Percentiles rank a stretch among this genome's conserved stretches.
phyloP scores from a whole-genome alignment of 192 early-diverging fungal species.

The Entophlyctis helioformis region DNA sequence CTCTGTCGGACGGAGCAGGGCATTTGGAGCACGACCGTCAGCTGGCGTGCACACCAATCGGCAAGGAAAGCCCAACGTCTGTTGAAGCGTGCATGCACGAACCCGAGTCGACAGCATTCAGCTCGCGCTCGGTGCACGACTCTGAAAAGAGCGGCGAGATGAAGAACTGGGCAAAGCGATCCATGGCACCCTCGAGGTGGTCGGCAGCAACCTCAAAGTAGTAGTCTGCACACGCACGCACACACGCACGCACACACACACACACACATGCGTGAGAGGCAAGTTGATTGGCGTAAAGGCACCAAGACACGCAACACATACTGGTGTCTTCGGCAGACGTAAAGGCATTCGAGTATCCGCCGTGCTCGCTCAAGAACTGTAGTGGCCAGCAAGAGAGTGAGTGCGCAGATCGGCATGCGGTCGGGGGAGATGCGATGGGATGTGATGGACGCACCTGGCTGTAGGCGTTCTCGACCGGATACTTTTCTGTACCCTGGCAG shows the following conservation, averaged over 20 bases:
- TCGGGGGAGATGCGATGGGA: neutral
- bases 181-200: slow-evolving; percentile 50
- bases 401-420: neutral
- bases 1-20: no score
- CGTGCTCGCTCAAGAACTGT: slow-evolving; percentile 59
- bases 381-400: neutral
- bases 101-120: slow-evolving; percentile 87
- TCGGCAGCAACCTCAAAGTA: slow-evolving; percentile 70
- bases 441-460: slow-evolving; percentile 5
- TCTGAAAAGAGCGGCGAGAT: slow-evolving; percentile 79
- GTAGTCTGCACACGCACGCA: slow-evolving; percentile 33
- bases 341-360: slow-evolving; percentile 72
- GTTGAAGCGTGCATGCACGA: no score
- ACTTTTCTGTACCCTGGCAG: slow-evolving; percentile 25
- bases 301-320: neutral
- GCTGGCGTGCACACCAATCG: no score
- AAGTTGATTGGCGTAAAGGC: no score
- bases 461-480: slow-evolving; percentile 77
- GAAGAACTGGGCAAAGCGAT: slow-evolving; percentile 75
- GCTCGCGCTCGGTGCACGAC: slow-evolving; percentile 83
- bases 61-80: no score
- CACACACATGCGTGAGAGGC: no score
- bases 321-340: slow-evolving; percentile 66
- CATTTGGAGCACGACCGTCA: no score
- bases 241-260: no score